These are phyloP conservation scores for Neolentinus lepideus DNA, from an alignment of 1,284 basidiomycete species.

Conservation along the genomic window DNA sequence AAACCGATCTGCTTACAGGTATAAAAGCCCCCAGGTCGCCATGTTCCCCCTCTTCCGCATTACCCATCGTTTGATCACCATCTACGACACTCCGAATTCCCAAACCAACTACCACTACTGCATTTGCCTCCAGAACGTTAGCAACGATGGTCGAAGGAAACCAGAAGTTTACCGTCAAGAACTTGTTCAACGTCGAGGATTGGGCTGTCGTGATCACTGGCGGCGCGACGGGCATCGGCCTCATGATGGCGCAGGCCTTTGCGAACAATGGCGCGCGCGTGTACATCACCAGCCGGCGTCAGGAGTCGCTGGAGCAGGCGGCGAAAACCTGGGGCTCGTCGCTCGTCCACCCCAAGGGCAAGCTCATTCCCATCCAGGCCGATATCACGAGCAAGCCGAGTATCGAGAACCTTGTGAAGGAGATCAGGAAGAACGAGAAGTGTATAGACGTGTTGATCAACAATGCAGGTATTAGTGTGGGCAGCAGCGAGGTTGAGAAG, in stretches of 20 bases:
- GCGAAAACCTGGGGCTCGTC: constrained; percentile 18
- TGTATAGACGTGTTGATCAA: constrained; percentile 31
- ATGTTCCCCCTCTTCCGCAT: not conserved
- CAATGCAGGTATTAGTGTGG: constrained; percentile 27
- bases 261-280: constrained; percentile 34
- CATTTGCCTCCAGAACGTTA: not conserved
- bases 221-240: constrained; percentile 32
- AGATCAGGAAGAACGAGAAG: constrained; percentile 25
- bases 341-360: constrained; percentile 22
- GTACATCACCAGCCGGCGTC: constrained; percentile 25
- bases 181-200: constrained; percentile 25
- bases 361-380: constrained; percentile 24
- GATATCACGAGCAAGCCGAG: constrained; percentile 27
- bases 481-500: constrained; percentile 20
- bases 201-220: constrained; percentile 31
- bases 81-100: not conserved
- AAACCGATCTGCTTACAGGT: not conserved
- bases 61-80: not conserved
- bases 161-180: constrained; percentile 13
- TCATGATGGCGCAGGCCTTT: constrained; percentile 32
- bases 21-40: not conserved
- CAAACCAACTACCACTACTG: not conserved
- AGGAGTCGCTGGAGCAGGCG: constrained; percentile 18
- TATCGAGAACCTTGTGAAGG: constrained; percentile 23
- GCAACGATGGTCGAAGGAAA: constrained; percentile 8